Conservation (phyloP, 352 stramenopile species). For the Phytophthora fragariae region DNA sequence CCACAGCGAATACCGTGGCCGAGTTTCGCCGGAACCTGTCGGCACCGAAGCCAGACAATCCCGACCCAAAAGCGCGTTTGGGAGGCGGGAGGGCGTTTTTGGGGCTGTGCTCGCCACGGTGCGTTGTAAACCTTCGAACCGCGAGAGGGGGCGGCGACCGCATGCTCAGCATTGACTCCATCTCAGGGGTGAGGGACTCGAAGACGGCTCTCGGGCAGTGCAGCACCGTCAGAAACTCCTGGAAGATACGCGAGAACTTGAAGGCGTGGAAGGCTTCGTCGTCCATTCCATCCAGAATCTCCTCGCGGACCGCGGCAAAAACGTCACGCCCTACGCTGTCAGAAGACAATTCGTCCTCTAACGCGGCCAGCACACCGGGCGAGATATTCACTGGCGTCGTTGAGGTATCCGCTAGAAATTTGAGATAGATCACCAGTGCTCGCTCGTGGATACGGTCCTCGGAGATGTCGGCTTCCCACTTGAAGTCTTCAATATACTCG, state of each 20-base stretch:
- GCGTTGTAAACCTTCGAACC: conserved; percentile 24
- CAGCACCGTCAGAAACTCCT: conserved; percentile 53
- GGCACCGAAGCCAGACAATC: background rate
- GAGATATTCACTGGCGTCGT: conserved; percentile 48
- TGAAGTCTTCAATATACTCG: conserved; percentile 75
- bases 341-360: conserved; percentile 56
- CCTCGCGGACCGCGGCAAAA: conserved; percentile 49
- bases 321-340: conserved; percentile 49
- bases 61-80: conserved; percentile 36
- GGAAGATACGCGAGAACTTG: conserved; percentile 53
- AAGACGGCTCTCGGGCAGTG: conserved; percentile 59
- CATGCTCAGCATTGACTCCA: conserved; percentile 54
- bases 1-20: conserved; percentile 35
- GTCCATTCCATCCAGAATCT: conserved; percentile 65
- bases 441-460: conserved; percentile 64
- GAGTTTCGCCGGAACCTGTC: conserved; percentile 30
- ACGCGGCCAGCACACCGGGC: conserved; percentile 26
- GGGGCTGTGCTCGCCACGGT: conserved; percentile 19
- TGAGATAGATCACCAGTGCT: conserved; percentile 66
- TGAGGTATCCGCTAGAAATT: conserved; percentile 54
- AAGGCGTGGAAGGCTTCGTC: conserved; percentile 58
- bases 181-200: conserved; percentile 47
- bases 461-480: conserved; percentile 57
- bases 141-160: conserved; percentile 6
- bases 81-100: conserved; percentile 13